Percentiles rank a stretch among this genome's conserved stretches.
These are phyloP conservation scores for Rhodamnia rubescens DNA, from an alignment of 345 rosid species.

Conservation along the genomic window DNA sequence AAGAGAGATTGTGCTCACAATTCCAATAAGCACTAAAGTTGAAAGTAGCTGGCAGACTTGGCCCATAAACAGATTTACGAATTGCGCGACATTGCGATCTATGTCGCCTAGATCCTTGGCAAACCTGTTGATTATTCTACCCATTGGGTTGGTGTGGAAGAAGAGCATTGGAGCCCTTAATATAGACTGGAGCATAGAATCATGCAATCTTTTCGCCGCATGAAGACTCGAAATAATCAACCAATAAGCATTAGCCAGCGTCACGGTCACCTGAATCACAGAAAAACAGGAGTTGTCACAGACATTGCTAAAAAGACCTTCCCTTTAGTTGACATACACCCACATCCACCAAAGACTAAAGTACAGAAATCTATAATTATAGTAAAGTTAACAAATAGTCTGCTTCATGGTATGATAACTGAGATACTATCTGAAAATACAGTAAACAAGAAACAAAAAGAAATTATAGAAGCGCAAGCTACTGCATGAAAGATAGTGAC, in stretches of 20 bases:
- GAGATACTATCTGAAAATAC: not conserved
- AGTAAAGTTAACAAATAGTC: not conserved
- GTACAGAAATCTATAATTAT: not conserved
- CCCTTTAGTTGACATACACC: not conserved
- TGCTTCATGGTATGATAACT: slow-evolving; percentile 1
- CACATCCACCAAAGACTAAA: not conserved
- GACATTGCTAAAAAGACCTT: not conserved
- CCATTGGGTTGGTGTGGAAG: slow-evolving; percentile 89
- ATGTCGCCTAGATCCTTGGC: slow-evolving; percentile 90
- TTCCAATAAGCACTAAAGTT: slow-evolving; percentile 78
- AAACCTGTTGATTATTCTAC: slow-evolving; percentile 88
- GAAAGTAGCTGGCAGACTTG: slow-evolving; percentile 82
- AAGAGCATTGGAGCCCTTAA: slow-evolving; percentile 91
- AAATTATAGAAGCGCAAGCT: slow-evolving; percentile 1
- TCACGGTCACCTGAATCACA: slow-evolving; percentile 54
- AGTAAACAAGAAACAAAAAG: not conserved
- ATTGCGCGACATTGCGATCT: slow-evolving; percentile 64
- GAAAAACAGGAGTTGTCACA: not conserved
- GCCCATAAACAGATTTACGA: slow-evolving; percentile 58
- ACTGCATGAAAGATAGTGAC: not conserved
- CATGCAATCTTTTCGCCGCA: slow-evolving; percentile 81
- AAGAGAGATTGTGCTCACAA: slow-evolving; percentile 78
- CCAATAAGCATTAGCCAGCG: slow-evolving; percentile 74
- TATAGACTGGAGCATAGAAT: slow-evolving; percentile 62
- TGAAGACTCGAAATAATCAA: slow-evolving; percentile 70